Base-by-base conservation (phyloP, 345 rosid genomes). In the Sisymbrium irio region DNA sequence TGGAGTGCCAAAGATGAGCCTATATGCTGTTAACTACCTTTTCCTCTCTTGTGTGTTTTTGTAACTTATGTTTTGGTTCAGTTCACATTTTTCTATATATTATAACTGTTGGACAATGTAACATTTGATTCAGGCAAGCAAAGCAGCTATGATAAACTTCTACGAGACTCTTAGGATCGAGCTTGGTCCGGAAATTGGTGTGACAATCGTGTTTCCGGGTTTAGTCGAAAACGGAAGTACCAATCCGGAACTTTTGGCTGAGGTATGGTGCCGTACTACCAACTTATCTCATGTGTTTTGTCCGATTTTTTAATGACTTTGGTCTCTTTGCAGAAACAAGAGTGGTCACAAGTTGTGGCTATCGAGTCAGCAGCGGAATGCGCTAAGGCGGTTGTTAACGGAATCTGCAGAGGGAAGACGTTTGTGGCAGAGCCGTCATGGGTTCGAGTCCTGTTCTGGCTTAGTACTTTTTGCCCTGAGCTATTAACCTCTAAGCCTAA, bases 161-260 rank as follows among this genome's bases (percentile, higher is more conserved):
- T 86, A 73, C 20, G 83, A 84, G 72, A 79, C 88, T 11, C 32
- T 88, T 62, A 79, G 92, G 67, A 63, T 74, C 9, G 97, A 90
- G 71, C 60, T 85, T 7, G 69, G 85, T 22, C 39, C 71, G 0
- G 81, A 84, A 0, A 60, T 88, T 6, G 66, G 59, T 11, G 74
- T 85, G 35, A 77, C 85, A n/a, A 69, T 85, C 2, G 89, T 77
- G 9, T 82, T 81, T 12, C 89, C 90, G 0, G 89, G 89, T 4
- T 73, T 78, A 35, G 69, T 83, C 5, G 85, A 85, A 49, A 82
- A 88, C 0, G 84, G 77, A 76, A 18, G 71, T n/a, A 71, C 85
- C 6, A 50, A 59, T 50, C 84, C 79, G 2, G 75, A 84, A 46
- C 58, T 72, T 71, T 28, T 84, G 0, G 28, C 44, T 1, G 39